Evolutionary conservation across 73 alveolate genomes (phyloP), one percentile per base, ranked within the genome.

Genomic region (Durusdinium trenchii): DNA sequence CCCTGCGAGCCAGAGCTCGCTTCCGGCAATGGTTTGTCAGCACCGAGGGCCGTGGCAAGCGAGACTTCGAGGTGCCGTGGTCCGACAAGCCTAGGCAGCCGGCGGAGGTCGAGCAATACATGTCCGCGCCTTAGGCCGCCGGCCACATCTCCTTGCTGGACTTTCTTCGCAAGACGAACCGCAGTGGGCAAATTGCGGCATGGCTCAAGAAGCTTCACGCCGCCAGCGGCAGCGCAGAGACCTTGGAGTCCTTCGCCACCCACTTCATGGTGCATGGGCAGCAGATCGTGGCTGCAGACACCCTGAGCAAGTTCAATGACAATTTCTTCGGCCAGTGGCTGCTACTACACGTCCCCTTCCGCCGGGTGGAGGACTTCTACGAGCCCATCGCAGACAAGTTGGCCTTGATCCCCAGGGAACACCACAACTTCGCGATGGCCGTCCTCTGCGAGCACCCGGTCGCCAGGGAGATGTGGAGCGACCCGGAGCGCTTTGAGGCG

Each of bases 1-100:
- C 60, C 60, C 46, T 16, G 3, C 50, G 95, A 51, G 82, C 95
- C 95, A 36, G 95, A 86, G 81, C 95, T 4, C 95, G 95, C n/a
- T 54, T 51, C 32, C 51, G 95, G 60, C 95, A 86, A 12, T 86
- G 95, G 95, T 60, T 47, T n/a, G 60, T 86, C 45, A 51, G 83
- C 32, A 86, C 95, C 6, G 45, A 14, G 61, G 30, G 45, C 83
- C 32, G 95, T 6, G 95, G 95, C 95, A 86, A 86, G 73, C 76
- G 95, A 48, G 95, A 85, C 60, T 85, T 85, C 79, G 50, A 54
- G 20, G 95, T 54, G 43, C 95, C 95, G 26, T 32, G 30, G 43
- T 81, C 95, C 6, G 82, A 85, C 43, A 32, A 35, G 81, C 46
- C 14, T 3, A 3, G 9, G 30, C 9, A 7, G 82, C 51, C 47